A percentile compares a stretch with the other conserved stretches of the same genome.
Conservation (phyloP, 768 basidiomycete species). For the Lentinus tigrinus region DNA sequence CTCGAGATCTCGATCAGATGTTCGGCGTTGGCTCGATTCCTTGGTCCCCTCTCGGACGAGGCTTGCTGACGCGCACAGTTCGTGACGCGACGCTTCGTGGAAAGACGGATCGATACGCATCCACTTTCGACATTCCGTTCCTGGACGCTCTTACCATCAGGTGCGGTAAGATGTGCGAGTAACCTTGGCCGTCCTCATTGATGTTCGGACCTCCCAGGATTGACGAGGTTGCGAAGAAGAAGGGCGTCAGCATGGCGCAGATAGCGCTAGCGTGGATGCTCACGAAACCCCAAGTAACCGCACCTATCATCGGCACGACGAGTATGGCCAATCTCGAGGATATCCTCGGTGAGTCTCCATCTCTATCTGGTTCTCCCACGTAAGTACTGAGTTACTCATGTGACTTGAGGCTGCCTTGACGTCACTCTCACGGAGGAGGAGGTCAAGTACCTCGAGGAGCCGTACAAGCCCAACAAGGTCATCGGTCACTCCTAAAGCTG, state of each 20-base stretch:
- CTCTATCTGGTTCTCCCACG: neutral
- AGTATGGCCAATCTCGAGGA: constrained; percentile 40
- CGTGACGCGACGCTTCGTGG: constrained; percentile 20
- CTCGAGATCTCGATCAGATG: too few species aligned
- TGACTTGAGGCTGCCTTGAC: neutral
- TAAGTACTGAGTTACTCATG: neutral
- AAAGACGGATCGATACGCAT: constrained; percentile 20
- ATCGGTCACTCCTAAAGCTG: constrained; percentile 43
- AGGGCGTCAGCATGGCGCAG: constrained; percentile 41
- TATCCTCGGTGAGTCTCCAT: constrained; percentile 29
- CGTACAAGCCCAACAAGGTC: constrained; percentile 46
- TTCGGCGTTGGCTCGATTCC: constrained; percentile 35
- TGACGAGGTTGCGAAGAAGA: constrained; percentile 40
- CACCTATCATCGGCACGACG: constrained; percentile 43
- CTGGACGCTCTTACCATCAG: neutral
- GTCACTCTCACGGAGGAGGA: constrained; percentile 8
- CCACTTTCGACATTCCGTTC: neutral
- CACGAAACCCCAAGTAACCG: constrained; percentile 30
- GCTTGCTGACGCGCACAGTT: constrained; percentile 30
- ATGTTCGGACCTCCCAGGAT: constrained; percentile 18
- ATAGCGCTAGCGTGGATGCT: constrained; percentile 39
- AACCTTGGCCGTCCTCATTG: too few species aligned
- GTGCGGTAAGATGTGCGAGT: neutral
- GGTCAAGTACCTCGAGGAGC: constrained; percentile 34
- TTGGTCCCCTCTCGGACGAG: constrained; percentile 38